These are phyloP conservation scores for Platismatia glauca DNA, from an alignment of 495 filamentous ascomycete genomes.

Conservation along the genomic window DNA sequence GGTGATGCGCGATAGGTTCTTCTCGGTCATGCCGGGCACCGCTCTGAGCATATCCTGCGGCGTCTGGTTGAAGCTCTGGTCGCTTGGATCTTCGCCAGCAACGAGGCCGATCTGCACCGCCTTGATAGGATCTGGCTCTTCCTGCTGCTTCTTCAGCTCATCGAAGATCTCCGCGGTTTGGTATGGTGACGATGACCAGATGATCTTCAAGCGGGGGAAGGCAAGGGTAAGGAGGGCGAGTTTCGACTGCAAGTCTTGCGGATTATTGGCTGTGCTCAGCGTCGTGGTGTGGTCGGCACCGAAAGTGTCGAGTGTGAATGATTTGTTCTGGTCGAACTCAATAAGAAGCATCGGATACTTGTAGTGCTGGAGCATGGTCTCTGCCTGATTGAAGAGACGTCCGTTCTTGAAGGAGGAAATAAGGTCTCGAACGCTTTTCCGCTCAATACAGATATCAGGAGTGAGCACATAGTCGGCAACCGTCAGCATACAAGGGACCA, in stretches of 20 bases:
- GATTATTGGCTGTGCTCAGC: constrained; percentile 42
- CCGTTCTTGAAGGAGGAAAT: constrained; percentile 88
- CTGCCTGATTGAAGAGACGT: constrained; percentile 82
- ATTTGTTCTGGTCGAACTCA: constrained; percentile 95
- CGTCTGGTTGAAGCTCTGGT: constrained; percentile 55
- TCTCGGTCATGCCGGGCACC: constrained; percentile 77
- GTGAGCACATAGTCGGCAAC: constrained; percentile 95
- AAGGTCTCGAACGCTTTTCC: constrained; percentile 84
- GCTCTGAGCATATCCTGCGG: constrained; percentile 81
- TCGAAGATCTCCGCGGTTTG: constrained; percentile 97
- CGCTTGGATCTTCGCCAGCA: constrained; percentile 44
- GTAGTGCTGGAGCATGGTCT: constrained; percentile 92
- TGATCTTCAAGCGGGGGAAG: constrained; percentile 79
- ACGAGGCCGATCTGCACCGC: constrained; percentile 72
- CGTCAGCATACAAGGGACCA: constrained; percentile 89
- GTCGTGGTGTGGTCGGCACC: constrained; percentile 63
- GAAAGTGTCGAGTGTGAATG: constrained; percentile 91
- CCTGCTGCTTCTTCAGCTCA: constrained; percentile 76
- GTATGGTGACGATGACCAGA: constrained; percentile 89
- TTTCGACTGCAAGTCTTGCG: constrained; percentile 79
- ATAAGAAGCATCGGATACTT: constrained; percentile 84
- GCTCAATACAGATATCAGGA: constrained; percentile 84
- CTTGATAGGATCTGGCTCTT: constrained; percentile 82
- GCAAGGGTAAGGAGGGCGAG: constrained; percentile 87
- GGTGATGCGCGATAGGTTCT: constrained; percentile 61